These are phyloP conservation scores for Neocallimastix lanati DNA, from an alignment of 192 early-diverging fungal species.

Conservation along the genomic window DNA sequence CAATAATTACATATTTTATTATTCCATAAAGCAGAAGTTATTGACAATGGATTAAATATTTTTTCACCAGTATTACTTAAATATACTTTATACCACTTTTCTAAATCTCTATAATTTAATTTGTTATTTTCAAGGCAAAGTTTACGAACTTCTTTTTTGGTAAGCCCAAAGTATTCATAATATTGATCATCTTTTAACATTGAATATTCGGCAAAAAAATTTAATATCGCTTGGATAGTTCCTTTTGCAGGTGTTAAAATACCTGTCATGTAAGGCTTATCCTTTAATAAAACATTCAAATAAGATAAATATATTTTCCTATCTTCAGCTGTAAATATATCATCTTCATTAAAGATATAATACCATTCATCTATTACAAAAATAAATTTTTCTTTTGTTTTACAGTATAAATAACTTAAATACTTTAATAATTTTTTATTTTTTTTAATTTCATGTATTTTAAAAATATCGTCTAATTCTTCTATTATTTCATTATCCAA, in stretches of 20 bases:
- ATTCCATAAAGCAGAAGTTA: not conserved
- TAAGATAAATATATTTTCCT: not conserved
- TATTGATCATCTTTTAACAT: not conserved
- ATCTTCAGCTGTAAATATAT: not conserved
- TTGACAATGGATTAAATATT: not conserved
- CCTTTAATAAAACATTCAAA: not conserved
- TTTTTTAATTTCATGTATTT: too few relatives aligned
- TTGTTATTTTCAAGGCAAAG: not conserved
- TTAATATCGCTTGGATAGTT: not conserved
- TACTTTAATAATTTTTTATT: too few relatives aligned
- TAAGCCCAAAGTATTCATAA: not conserved
- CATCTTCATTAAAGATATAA: not conserved
- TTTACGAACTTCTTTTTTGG: not conserved
- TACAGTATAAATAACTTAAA: not conserved
- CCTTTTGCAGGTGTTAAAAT: not conserved
- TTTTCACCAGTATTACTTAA: not conserved
- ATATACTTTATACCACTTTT: not conserved
- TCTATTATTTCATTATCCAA: too few relatives aligned
- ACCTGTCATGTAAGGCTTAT: not conserved
- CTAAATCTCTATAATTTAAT: not conserved
- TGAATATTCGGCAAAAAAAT: not conserved
- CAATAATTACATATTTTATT: not conserved
- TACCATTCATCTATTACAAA: not conserved
- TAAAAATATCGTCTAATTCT: too few relatives aligned
- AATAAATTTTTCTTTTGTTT: not conserved